A percentile compares a stretch with the other conserved stretches of the same genome.
These are phyloP conservation scores for Ilyonectria robusta DNA, from an alignment of 2,329 filamentous ascomycete species.

Conservation along the genomic window DNA sequence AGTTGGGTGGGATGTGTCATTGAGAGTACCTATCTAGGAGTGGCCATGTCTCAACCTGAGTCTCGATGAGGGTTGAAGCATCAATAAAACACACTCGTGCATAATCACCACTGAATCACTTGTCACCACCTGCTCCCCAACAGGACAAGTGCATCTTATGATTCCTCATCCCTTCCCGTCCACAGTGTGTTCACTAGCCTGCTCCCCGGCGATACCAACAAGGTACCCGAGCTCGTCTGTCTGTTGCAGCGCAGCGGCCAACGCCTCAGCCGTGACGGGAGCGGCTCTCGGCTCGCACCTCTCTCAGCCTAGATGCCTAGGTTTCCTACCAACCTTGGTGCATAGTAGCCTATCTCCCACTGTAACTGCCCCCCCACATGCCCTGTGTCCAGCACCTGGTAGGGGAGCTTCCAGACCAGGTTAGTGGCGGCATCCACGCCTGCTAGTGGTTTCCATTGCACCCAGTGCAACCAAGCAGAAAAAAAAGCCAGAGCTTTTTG, in stretches of 20 bases:
- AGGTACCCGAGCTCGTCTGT: too few relatives aligned
- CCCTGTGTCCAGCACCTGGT: conserved; percentile 14
- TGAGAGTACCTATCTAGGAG: background rate
- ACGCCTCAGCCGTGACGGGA: background rate
- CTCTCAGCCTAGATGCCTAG: background rate
- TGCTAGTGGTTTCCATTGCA: conserved; percentile 14
- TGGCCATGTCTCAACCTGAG: conserved; percentile 1
- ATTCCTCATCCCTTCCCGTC: background rate
- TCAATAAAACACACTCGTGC: too few relatives aligned
- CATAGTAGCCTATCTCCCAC: background rate
- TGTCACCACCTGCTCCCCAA: too few relatives aligned
- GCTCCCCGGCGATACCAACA: too few relatives aligned
- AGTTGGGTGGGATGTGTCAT: background rate
- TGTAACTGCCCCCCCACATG: conserved; percentile 8
- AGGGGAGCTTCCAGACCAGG: conserved; percentile 19
- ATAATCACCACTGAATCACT: too few relatives aligned
- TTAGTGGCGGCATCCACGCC: conserved; percentile 16
- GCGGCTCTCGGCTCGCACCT: background rate
- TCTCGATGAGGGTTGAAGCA: too few relatives aligned
- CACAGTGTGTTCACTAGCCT: background rate
- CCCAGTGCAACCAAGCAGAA: conserved; percentile 10
- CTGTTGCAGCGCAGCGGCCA: background rate
- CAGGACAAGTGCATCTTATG: too few relatives aligned
- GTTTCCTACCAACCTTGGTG: too few relatives aligned
- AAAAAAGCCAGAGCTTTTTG: conserved; percentile 13